Conservation (phyloP, 2,329 filamentous ascomycete genomes). For the Alternaria gaisen region DNA sequence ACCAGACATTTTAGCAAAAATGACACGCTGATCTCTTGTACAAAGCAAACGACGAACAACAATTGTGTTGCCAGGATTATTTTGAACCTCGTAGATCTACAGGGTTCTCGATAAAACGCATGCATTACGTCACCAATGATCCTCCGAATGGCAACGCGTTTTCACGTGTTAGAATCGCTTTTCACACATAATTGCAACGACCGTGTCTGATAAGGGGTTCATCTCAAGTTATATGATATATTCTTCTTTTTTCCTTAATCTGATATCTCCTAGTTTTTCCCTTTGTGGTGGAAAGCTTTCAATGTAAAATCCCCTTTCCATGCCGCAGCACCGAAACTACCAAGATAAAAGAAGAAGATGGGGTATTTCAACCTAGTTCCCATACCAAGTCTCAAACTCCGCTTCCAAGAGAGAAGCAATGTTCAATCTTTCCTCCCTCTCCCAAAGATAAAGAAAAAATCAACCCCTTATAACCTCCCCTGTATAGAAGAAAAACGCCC, state of each 20-base stretch:
- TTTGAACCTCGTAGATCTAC: background rate
- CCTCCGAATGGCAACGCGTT: background rate
- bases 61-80: background rate
- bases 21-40: background rate
- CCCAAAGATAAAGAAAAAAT: too few relatives aligned
- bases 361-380: slow-evolving; percentile 12
- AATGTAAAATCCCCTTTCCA: background rate
- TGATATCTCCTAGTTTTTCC: too few relatives aligned
- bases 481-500: slow-evolving; percentile 1
- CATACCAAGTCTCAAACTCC: background rate
- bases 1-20: slow-evolving; percentile 41
- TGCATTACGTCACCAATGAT: slow-evolving; percentile 9
- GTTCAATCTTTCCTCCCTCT: background rate
- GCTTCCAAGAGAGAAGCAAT: background rate
- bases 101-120: background rate
- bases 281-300: too few relatives aligned
- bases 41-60: background rate
- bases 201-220: too few relatives aligned
- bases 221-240: background rate
- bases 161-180: background rate
- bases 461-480: background rate
- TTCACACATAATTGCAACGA: background rate
- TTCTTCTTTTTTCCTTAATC: background rate
- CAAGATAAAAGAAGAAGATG: background rate
- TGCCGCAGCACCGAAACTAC: background rate